Percentiles rank a stretch among this genome's conserved stretches.
Evolutionary conservation across 1,284 basidiomycete genomes (phyloP).

Genomic region (Nidula niveotomentosa): DNA sequence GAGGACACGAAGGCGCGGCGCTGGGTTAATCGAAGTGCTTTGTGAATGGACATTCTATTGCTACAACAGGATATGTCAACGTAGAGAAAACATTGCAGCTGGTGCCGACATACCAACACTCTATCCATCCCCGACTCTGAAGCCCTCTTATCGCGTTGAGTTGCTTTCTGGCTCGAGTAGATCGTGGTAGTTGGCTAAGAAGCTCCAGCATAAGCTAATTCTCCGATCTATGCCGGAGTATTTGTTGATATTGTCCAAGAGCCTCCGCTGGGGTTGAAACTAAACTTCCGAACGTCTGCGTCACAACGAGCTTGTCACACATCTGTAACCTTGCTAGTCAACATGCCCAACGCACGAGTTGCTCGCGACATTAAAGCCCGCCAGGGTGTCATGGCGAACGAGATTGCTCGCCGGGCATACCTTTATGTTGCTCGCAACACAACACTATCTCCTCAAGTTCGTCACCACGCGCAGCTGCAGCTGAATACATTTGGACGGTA

Average conservation of each 20-base stretch:
- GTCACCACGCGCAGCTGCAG: slow-evolving; percentile 96
- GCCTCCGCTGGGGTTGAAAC: neutral
- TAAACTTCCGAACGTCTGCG: neutral
- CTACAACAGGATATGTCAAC: neutral
- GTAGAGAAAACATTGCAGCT: neutral
- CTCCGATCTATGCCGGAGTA: neutral
- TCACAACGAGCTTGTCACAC: neutral
- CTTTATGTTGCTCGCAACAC: slow-evolving; percentile 91
- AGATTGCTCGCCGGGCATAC: slow-evolving; percentile 84
- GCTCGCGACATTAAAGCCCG: slow-evolving; percentile 80
- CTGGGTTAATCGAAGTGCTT: slow-evolving; percentile 63
- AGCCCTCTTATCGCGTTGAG: neutral
- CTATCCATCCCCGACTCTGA: slow-evolving; percentile 12
- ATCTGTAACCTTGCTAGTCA: neutral
- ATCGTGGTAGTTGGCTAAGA: neutral
- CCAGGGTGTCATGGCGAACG: slow-evolving; percentile 67
- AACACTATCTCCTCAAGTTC: slow-evolving; percentile 78
- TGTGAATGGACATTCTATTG: slow-evolving; percentile 50
- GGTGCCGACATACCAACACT: neutral
- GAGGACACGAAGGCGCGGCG: slow-evolving; percentile 74
- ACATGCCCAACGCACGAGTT: slow-evolving; percentile 57
- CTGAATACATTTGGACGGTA: slow-evolving; percentile 86
- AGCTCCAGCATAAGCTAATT: neutral
- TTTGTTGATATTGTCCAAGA: neutral
- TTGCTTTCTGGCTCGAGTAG: neutral